Conservation (phyloP, 345 rosid species). For the Pistacia atlantica region DNA sequence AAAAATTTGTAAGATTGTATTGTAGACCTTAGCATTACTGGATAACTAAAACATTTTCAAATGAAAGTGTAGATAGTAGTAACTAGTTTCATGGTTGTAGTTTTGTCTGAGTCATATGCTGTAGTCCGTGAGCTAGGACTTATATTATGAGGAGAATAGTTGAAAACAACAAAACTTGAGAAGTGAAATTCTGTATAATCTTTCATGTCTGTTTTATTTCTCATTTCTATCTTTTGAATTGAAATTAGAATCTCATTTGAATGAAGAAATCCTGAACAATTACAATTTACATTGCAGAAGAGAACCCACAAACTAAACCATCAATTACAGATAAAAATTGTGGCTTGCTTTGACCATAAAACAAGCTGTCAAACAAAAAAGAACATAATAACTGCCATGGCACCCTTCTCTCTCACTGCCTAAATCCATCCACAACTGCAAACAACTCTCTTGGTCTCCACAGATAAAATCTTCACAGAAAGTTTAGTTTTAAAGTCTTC, state of each 20-base stretch:
- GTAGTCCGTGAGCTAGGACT: too few relatives aligned
- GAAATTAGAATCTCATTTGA: constrained; percentile 22
- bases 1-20: too few relatives aligned
- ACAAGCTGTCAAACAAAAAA: constrained; percentile 30
- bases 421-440: not conserved
- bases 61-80: too few relatives aligned
- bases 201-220: constrained; percentile 19
- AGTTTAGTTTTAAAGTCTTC: not conserved
- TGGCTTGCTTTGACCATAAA: constrained; percentile 23
- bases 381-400: not conserved
- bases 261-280: constrained; percentile 30
- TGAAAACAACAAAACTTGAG: not conserved
- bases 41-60: too few relatives aligned
- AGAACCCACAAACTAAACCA: constrained; percentile 20
- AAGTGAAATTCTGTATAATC: constrained; percentile 12
- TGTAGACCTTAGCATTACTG: too few relatives aligned
- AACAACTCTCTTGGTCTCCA: constrained; percentile 5
- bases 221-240: constrained; percentile 12
- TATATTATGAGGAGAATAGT: not conserved
- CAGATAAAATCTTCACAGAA: constrained; percentile 18
- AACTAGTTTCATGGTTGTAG: too few relatives aligned
- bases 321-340: constrained; percentile 32
- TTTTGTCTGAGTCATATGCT: too few relatives aligned
- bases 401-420: constrained; percentile 13
- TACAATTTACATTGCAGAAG: constrained; percentile 37